Evolutionary conservation across 352 stramenopile species (phyloP).

Genomic region (Elongisporangium anandrum): DNA sequence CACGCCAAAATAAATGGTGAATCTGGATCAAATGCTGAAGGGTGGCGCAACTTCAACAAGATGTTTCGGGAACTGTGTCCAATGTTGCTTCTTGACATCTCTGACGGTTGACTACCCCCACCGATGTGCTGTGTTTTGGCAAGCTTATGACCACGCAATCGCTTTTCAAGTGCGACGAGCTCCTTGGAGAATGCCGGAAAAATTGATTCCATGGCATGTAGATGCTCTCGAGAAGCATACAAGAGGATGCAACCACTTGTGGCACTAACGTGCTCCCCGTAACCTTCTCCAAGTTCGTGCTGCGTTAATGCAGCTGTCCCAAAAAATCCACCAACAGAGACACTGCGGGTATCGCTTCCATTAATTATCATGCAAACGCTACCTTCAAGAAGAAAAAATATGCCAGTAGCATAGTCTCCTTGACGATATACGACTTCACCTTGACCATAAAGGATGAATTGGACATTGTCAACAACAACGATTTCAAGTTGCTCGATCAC

Average conservation of each 20-base stretch:
- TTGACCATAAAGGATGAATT: constrained; percentile 48
- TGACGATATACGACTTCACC: constrained; percentile 40
- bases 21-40: constrained; percentile 27
- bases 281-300: constrained; percentile 11
- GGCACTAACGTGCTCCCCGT: constrained; percentile 31
- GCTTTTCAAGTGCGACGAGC: constrained; percentile 34
- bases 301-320: not conserved
- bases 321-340: not conserved
- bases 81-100: not conserved
- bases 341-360: not conserved
- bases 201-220: constrained; percentile 27
- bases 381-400: constrained; percentile 51
- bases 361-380: constrained; percentile 17
- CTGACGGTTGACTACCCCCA: not conserved
- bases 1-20: constrained; percentile 19
- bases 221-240: constrained; percentile 31
- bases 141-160: constrained; percentile 32
- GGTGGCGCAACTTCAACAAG: not conserved
- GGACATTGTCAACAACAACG: constrained; percentile 24
- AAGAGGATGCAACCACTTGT: constrained; percentile 45
- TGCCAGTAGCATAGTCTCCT: constrained; percentile 32
- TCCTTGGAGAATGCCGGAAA: constrained; percentile 34
- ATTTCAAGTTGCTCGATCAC: constrained; percentile 21
- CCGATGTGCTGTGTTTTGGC: constrained; percentile 13
- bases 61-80: not conserved